phyloP scores from a whole-genome alignment of 805 yeast genomes.

The Nakazawaea pomicola region DNA sequence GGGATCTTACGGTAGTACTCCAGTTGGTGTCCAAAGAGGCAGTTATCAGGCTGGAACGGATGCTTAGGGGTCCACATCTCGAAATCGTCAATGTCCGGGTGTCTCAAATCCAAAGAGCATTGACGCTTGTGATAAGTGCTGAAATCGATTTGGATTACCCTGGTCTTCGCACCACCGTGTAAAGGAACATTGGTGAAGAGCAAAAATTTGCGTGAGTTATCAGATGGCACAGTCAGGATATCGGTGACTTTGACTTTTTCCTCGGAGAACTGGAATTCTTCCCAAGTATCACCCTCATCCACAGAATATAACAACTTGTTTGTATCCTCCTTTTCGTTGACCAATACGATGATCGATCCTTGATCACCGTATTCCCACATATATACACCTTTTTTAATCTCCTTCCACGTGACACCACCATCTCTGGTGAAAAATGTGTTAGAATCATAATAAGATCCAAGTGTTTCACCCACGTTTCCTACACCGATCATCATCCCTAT shows the following conservation, averaged over 20 bases:
- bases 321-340: conserved; percentile 55
- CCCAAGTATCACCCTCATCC: conserved; percentile 79
- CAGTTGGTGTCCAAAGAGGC: conserved; percentile 66
- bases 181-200: conserved; percentile 51
- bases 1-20: conserved; percentile 56
- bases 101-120: conserved; percentile 42
- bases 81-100: conserved; percentile 49
- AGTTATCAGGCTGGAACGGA: conserved; percentile 44
- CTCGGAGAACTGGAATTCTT: conserved; percentile 56
- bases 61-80: conserved; percentile 57
- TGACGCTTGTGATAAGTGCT: conserved; percentile 38
- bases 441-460: conserved; percentile 46
- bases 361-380: conserved; percentile 96
- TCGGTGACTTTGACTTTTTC: conserved; percentile 58
- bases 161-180: conserved; percentile 42
- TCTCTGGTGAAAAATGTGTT: conserved; percentile 63
- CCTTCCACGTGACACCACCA: conserved; percentile 85
- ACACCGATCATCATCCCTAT: conserved; percentile 79
- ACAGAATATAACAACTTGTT: conserved; percentile 57
- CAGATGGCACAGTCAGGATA: conserved; percentile 82
- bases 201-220: conserved; percentile 72
- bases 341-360: conserved; percentile 77
- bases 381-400: conserved; percentile 62
- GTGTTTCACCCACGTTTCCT: conserved; percentile 76
- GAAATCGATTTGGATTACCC: conserved; percentile 56